Percentiles rank a stretch among this genome's conserved stretches.
Conservation (phyloP, 306 rosid genomes). For the Arachis stenosperma region DNA sequence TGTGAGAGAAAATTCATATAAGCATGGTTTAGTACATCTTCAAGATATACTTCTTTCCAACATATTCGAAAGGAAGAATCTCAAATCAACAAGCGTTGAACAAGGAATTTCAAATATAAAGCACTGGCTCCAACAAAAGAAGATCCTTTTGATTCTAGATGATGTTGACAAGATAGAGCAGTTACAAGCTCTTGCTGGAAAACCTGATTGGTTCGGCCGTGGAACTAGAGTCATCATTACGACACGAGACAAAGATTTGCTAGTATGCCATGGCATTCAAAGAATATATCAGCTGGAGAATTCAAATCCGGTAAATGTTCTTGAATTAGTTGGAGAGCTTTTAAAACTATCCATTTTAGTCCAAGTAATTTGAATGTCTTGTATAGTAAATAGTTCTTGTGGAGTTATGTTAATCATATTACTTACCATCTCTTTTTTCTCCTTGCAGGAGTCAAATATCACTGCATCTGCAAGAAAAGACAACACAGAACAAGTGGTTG, state of each 20-base stretch:
- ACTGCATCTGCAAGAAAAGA: constrained; percentile 9
- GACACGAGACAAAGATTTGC: constrained; percentile 35
- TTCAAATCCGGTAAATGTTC: background rate
- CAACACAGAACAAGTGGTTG: background rate
- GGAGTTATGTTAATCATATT: background rate
- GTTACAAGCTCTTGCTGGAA: background rate
- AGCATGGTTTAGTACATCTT: background rate
- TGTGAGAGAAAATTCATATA: background rate
- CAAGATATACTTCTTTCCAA: too few species aligned
- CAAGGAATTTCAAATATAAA: background rate
- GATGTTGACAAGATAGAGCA: background rate
- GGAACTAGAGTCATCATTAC: constrained; percentile 36
- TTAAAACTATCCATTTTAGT: background rate
- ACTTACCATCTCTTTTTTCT: background rate
- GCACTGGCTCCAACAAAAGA: background rate
- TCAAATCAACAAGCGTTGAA: too few species aligned
- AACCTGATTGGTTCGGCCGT: background rate
- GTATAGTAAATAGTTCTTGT: background rate
- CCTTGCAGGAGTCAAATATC: constrained; percentile 11
- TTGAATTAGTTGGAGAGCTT: constrained; percentile 8
- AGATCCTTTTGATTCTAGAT: background rate
- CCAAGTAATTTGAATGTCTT: background rate
- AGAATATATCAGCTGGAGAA: background rate
- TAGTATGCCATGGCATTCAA: constrained; percentile 21
- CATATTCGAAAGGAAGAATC: too few species aligned